phyloP scores from a whole-genome alignment of 2,329 filamentous ascomycete species.

The Ascomycota sp. region DNA sequence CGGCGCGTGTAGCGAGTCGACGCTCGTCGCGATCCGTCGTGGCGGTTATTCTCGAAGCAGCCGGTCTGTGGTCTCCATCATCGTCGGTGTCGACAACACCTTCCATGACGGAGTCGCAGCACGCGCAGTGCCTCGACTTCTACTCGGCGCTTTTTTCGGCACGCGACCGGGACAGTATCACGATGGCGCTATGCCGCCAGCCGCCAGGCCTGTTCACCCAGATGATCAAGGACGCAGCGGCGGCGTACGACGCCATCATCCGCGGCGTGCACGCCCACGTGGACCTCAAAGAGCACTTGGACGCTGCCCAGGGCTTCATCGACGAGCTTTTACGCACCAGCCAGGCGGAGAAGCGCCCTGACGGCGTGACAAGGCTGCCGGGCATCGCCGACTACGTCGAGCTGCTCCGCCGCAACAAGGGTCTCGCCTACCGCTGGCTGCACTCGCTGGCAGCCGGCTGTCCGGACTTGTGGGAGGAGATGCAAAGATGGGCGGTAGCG shows the following conservation, averaged over 20 bases:
- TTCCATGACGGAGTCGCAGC: slow-evolving; percentile 41
- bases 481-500: slow-evolving; percentile 38
- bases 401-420: slow-evolving; percentile 42
- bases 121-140: slow-evolving; percentile 46
- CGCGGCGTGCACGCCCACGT: slow-evolving; percentile 49
- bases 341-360: slow-evolving; percentile 15
- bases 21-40: slow-evolving; percentile 37
- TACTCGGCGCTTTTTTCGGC: slow-evolving; percentile 50
- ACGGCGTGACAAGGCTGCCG: slow-evolving; percentile 17
- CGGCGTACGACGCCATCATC: slow-evolving; percentile 56
- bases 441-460: slow-evolving; percentile 50
- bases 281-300: slow-evolving; percentile 48
- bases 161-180: slow-evolving; percentile 53
- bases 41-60: slow-evolving; percentile 37
- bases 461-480: slow-evolving; percentile 40
- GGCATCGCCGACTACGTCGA: slow-evolving; percentile 53
- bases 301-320: slow-evolving; percentile 46
- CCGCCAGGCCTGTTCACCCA: slow-evolving; percentile 55
- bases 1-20: slow-evolving; percentile 33
- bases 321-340: slow-evolving; percentile 46
- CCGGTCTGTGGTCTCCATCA: no score
- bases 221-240: slow-evolving; percentile 40
- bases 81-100: no score
- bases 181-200: slow-evolving; percentile 42
- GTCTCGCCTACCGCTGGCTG: slow-evolving; percentile 46